Evolutionary conservation across 83 land plant species (phyloP).

Genomic region (Picea abies): DNA sequence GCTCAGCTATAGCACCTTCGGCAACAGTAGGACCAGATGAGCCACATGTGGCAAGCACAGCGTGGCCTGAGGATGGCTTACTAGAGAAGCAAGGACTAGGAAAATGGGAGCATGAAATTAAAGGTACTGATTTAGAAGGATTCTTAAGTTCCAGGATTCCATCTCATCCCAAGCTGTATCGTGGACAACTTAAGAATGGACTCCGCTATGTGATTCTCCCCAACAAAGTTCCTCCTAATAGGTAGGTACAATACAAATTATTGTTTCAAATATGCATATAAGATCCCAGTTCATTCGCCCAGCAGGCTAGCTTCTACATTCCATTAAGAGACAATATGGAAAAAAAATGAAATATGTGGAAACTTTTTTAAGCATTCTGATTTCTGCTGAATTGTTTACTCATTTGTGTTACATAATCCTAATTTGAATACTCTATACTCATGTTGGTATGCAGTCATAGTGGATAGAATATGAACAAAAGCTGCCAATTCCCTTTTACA

Average conservation of each 20-base stretch:
- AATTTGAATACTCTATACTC: not conserved
- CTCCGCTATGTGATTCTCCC: slow-evolving; percentile 89
- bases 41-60: slow-evolving; percentile 70
- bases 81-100: slow-evolving; percentile 47
- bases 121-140: slow-evolving; percentile 45
- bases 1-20: slow-evolving; percentile 23
- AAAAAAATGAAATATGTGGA: not conserved
- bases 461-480: not conserved
- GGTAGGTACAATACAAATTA: slow-evolving; percentile 41
- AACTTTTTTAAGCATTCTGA: not conserved
- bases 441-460: not conserved
- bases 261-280: not conserved
- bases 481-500: not conserved
- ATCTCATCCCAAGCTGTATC: slow-evolving; percentile 90
- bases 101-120: slow-evolving; percentile 40
- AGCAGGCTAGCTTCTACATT: not conserved
- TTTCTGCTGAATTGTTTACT: not conserved
- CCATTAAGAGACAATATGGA: not conserved
- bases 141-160: slow-evolving; percentile 72
- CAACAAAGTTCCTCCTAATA: slow-evolving; percentile 94
- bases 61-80: slow-evolving; percentile 59
- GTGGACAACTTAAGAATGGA: slow-evolving; percentile 90
- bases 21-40: slow-evolving; percentile 79
- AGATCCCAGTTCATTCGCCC: not conserved
- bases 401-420: not conserved